Conservation (phyloP, 139 green algal species). For the Coccomyxa sp. region DNA sequence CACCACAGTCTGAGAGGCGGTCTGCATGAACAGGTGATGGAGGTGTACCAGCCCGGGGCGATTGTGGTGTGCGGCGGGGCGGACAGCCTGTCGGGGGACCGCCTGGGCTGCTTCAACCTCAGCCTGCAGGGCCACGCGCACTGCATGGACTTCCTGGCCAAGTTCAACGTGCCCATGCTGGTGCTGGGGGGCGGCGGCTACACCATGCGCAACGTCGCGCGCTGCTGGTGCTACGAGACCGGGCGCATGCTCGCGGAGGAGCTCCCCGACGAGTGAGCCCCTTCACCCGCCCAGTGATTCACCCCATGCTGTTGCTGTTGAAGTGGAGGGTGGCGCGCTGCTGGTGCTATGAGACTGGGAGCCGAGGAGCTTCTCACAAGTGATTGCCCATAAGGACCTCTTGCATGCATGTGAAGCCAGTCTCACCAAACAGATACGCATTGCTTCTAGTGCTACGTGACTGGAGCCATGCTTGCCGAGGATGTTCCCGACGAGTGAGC, state of each 20-base stretch:
- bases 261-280: constrained; percentile 59
- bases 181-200: constrained; percentile 95
- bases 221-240: constrained; percentile 99
- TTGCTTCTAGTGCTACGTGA: too few species aligned
- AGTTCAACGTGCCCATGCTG: constrained; percentile 91
- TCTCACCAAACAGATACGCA: too few species aligned
- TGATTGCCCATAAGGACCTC: too few species aligned
- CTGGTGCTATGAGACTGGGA: not conserved
- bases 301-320: too few species aligned
- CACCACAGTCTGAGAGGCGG: too few species aligned
- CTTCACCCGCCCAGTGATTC: too few species aligned
- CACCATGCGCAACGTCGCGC: constrained; percentile 97
- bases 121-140: constrained; percentile 83
- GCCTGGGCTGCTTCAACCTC: constrained; percentile 99
- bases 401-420: too few species aligned
- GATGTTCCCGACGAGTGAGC: too few species aligned
- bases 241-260: constrained; percentile 79
- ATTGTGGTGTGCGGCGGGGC: constrained; percentile 97
- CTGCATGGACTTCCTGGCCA: constrained; percentile 94
- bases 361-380: too few species aligned
- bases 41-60: constrained; percentile 92
- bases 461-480: too few species aligned
- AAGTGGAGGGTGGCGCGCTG: not conserved
- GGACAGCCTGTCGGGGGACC: constrained; percentile 92
- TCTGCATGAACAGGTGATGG: constrained; percentile 91